A percentile compares a stretch with the other conserved stretches of the same genome.
phyloP scores from a whole-genome alignment of 2,329 filamentous ascomycete genomes.

The Ophiocordyceps australis region DNA sequence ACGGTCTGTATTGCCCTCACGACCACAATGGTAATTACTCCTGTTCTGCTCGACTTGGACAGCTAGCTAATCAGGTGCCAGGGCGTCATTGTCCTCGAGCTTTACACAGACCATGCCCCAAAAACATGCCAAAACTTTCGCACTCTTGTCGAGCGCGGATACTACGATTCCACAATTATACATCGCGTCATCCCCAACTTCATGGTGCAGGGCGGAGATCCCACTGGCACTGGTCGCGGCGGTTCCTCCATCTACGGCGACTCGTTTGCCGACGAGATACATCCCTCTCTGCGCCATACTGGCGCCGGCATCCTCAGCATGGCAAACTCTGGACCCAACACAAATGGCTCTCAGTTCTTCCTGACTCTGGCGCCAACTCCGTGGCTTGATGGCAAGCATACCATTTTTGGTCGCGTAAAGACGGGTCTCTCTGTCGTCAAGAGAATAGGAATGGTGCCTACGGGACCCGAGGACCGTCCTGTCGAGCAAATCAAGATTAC shows the following conservation, averaged over 20 bases:
- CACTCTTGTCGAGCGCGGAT: slow-evolving; percentile 61
- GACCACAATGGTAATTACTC: slow-evolving; percentile 51
- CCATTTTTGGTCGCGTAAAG: slow-evolving; percentile 86
- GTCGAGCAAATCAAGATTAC: slow-evolving; percentile 68
- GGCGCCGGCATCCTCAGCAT: slow-evolving; percentile 89
- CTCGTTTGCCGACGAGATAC: slow-evolving; percentile 88
- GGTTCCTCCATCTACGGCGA: slow-evolving; percentile 82
- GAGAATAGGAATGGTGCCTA: slow-evolving; percentile 77
- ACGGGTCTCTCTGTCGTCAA: slow-evolving; percentile 68
- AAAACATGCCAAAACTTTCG: slow-evolving; percentile 80
- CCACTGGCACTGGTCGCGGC: slow-evolving; percentile 81
- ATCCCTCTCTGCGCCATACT: slow-evolving; percentile 63
- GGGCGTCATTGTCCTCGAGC: slow-evolving; percentile 74
- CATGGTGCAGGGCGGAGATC: slow-evolving; percentile 92
- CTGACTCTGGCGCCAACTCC: slow-evolving; percentile 86
- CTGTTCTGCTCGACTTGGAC: too few relatives aligned
- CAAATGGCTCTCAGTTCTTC: slow-evolving; percentile 93
- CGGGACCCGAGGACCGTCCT: slow-evolving; percentile 63
- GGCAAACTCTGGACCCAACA: slow-evolving; percentile 87
- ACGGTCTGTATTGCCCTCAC: slow-evolving; percentile 63
- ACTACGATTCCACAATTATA: slow-evolving; percentile 76
- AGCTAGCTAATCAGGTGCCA: slow-evolving; percentile 17
- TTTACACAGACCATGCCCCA: slow-evolving; percentile 79
- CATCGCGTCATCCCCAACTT: slow-evolving; percentile 93
- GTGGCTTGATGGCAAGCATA: slow-evolving; percentile 94